phyloP scores from a whole-genome alignment of 2,329 filamentous ascomycete genomes.

The Botryotinia globosa region DNA sequence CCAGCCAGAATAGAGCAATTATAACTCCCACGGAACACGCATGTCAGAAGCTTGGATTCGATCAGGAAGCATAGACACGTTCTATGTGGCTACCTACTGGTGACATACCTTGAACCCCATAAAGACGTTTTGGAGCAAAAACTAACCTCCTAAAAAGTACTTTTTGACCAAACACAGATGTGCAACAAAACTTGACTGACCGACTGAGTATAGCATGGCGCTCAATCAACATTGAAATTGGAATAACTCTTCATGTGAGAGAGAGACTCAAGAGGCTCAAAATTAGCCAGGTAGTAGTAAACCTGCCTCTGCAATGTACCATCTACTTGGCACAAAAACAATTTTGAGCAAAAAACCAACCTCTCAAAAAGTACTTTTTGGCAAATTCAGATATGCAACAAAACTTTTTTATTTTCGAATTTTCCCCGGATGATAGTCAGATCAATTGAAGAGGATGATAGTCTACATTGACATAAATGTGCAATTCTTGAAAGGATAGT shows the following conservation, averaged over 20 bases:
- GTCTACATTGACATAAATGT: not conserved
- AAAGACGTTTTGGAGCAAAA: not conserved
- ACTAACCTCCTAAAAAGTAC: not conserved
- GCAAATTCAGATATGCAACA: too few species aligned
- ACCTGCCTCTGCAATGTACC: rapidly evolving
- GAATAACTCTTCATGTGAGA: not conserved
- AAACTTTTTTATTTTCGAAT: not conserved
- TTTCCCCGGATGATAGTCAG: not conserved
- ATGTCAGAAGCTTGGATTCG: not conserved
- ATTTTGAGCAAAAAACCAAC: not conserved
- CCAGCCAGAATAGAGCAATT: too few species aligned
- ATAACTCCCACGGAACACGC: too few species aligned
- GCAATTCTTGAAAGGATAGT: not conserved
- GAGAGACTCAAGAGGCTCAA: not conserved
- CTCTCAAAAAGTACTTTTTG: too few species aligned
- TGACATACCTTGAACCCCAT: too few species aligned
- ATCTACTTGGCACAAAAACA: not conserved
- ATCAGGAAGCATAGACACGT: not conserved
- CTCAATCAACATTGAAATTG: not conserved
- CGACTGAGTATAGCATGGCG: rapidly evolving
- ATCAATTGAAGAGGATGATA: too few species aligned
- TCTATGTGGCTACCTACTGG: not conserved
- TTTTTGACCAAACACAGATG: not conserved
- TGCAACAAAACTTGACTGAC: not conserved
- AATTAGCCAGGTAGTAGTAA: not conserved